Conservation (phyloP, 2,329 filamentous ascomycete genomes). For the Apiospora sp. region DNA sequence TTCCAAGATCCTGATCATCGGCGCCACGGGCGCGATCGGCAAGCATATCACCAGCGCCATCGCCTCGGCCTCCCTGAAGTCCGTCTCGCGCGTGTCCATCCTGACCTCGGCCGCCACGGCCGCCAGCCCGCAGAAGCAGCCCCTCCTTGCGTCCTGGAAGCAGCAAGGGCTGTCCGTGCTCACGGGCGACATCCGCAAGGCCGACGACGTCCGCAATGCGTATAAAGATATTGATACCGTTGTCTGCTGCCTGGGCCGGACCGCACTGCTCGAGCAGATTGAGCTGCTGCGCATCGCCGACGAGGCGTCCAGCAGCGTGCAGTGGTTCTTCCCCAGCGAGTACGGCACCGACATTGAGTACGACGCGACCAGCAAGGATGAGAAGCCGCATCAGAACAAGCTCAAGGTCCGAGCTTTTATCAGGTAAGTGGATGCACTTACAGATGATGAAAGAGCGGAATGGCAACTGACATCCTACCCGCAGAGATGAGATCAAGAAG, state of each 20-base stretch:
- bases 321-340: conserved; percentile 67
- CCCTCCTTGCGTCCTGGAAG: conserved; percentile 52
- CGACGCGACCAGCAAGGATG: conserved; percentile 55
- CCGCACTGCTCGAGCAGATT: conserved; percentile 61
- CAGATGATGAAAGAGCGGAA: background rate
- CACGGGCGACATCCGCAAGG: conserved; percentile 59
- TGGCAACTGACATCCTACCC: background rate
- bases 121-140: conserved; percentile 51
- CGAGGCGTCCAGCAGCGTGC: conserved; percentile 54
- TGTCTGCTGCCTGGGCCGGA: conserved; percentile 66
- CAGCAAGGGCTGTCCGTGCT: conserved; percentile 57
- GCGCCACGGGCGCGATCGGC: conserved; percentile 45
- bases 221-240: conserved; percentile 65
- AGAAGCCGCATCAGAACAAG: conserved; percentile 70
- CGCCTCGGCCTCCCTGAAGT: conserved; percentile 41
- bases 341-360: conserved; percentile 68
- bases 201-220: conserved; percentile 58
- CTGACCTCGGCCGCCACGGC: conserved; percentile 63
- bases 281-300: conserved; percentile 62
- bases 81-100: conserved; percentile 47
- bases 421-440: conserved; percentile 28
- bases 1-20: conserved; percentile 43
- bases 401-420: conserved; percentile 65
- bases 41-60: conserved; percentile 45
- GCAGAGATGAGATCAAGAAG: conserved; percentile 48